Conservation (phyloP, 805 yeast species). For the Cyberlindnera euphorbiiphila region DNA sequence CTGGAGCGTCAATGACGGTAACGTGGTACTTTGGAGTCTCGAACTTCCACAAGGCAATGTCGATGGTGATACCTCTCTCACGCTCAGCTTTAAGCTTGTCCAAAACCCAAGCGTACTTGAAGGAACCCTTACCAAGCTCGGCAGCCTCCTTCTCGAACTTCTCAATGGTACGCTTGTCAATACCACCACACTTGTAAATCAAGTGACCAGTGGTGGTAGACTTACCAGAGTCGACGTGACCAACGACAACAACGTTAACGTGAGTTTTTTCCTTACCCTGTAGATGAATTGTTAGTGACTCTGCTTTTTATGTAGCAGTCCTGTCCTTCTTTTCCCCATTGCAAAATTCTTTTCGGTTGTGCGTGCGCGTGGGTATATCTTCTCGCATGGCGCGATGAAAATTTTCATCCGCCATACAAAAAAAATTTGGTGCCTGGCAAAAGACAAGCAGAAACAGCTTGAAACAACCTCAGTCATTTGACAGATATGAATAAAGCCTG, state of each 20-base stretch:
- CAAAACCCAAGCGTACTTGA: slow-evolving; percentile 97
- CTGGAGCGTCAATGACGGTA: slow-evolving; percentile 93
- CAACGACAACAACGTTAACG: slow-evolving; percentile 99
- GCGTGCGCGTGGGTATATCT: no score
- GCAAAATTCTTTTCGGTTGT: no score
- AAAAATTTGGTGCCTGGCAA: no score
- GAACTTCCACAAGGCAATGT: slow-evolving; percentile 93
- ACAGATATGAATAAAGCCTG: no score
- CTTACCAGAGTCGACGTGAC: slow-evolving; percentile 99
- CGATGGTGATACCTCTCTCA: slow-evolving; percentile 97
- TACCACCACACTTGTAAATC: slow-evolving; percentile 99
- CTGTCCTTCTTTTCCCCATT: no score
- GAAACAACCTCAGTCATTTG: no score
- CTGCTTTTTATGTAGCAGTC: no score
- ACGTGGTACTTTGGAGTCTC: slow-evolving; percentile 92
- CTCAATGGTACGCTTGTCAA: slow-evolving; percentile 97
- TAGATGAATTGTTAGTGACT: slow-evolving; percentile 22
- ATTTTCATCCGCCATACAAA: neutral
- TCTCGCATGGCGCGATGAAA: slow-evolving; percentile 7
- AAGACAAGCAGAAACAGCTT: no score
- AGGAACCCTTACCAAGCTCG: slow-evolving; percentile 96
- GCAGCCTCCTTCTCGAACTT: slow-evolving; percentile 98
- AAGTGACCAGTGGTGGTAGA: slow-evolving; percentile 99
- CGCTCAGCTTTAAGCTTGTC: slow-evolving; percentile 96
- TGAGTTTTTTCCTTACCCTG: slow-evolving; percentile 95